phyloP scores from a whole-genome alignment of 306 rosid genomes.

The Sicyos edulis region DNA sequence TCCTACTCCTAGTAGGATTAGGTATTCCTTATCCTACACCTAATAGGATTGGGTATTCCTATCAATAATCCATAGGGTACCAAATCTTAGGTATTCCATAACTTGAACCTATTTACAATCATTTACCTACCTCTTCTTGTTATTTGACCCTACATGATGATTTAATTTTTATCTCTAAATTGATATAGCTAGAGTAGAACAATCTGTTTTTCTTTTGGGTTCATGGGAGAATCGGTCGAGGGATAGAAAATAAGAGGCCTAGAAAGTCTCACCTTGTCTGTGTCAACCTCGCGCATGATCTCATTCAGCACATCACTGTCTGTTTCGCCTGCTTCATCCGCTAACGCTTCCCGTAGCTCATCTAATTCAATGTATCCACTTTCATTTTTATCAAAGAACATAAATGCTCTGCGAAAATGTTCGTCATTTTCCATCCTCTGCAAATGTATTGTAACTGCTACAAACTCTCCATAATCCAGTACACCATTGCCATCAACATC shows the following conservation, averaged over 20 bases:
- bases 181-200: background rate
- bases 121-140: background rate
- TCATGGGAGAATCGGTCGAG: background rate
- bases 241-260: conserved; percentile 9
- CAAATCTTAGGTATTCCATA: background rate
- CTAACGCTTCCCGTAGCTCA: conserved; percentile 68
- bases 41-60: too few relatives aligned
- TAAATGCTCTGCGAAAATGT: conserved; percentile 82
- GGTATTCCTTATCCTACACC: too few relatives aligned
- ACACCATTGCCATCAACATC: conserved; percentile 98
- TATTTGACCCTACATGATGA: background rate
- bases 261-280: conserved; percentile 73
- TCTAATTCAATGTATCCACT: conserved; percentile 77
- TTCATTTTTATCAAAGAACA: conserved; percentile 77
- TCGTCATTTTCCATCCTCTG: conserved; percentile 97
- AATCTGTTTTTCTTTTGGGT: background rate
- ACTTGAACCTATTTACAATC: background rate
- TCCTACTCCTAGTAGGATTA: too few relatives aligned
- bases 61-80: background rate
- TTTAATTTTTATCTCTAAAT: background rate
- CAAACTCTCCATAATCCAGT: conserved; percentile 95
- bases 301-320: conserved; percentile 68
- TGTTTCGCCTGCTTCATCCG: conserved; percentile 74
- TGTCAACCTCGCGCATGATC: conserved; percentile 94
- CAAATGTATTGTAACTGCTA: conserved; percentile 94